These are phyloP conservation scores for Pseudocercospora pini-densiflorae DNA, from an alignment of 2,329 filamentous ascomycete genomes.

Conservation along the genomic window DNA sequence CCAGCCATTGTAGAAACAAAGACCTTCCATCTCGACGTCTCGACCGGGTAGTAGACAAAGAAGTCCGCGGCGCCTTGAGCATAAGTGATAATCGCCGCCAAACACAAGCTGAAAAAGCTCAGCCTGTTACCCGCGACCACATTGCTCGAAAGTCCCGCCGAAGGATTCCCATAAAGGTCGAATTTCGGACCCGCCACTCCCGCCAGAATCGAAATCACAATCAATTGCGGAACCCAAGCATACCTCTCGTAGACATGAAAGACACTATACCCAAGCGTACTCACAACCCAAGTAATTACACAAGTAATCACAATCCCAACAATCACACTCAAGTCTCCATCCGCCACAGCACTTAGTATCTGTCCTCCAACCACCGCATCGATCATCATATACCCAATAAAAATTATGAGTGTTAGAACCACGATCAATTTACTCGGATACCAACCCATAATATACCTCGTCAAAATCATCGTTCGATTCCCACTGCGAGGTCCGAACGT, in stretches of 20 bases:
- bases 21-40: slow-evolving; percentile 57
- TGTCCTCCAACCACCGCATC: slow-evolving; percentile 70
- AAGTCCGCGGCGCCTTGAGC: slow-evolving; percentile 67
- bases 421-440: slow-evolving; percentile 68
- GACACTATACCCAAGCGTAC: slow-evolving; percentile 68
- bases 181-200: slow-evolving; percentile 66
- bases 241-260: slow-evolving; percentile 73
- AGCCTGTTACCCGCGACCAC: slow-evolving; percentile 63
- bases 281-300: slow-evolving; percentile 65
- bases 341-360: slow-evolving; percentile 67
- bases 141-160: slow-evolving; percentile 52
- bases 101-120: slow-evolving; percentile 72
- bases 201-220: slow-evolving; percentile 65
- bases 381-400: slow-evolving; percentile 64
- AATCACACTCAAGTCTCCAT: slow-evolving; percentile 63
- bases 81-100: slow-evolving; percentile 68
- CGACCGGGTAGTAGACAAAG: slow-evolving; percentile 67
- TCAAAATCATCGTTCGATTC: slow-evolving; percentile 66
- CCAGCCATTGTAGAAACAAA: slow-evolving; percentile 63
- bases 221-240: slow-evolving; percentile 66
- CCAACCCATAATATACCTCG: slow-evolving; percentile 66
- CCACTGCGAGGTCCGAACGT: slow-evolving; percentile 66
- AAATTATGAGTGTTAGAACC: slow-evolving; percentile 64
- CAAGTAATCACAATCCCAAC: slow-evolving; percentile 71
- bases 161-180: slow-evolving; percentile 55